Evolutionary conservation across 2,329 filamentous ascomycete genomes (phyloP).

Genomic region (Paecilomyces niveus): DNA sequence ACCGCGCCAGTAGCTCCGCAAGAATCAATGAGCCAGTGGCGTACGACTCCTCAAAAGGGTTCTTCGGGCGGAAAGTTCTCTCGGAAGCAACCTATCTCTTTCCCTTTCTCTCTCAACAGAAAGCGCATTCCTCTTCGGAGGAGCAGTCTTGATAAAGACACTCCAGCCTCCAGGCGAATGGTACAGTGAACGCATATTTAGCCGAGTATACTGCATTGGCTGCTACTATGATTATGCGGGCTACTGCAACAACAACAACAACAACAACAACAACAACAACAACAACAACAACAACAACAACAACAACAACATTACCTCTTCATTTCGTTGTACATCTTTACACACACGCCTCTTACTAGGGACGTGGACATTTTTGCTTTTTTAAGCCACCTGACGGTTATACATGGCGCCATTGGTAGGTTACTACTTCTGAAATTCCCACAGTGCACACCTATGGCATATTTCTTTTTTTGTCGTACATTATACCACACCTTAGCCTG

Average conservation of each 20-base stretch:
- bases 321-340: neutral
- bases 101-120: neutral
- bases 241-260: neutral
- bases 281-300: neutral
- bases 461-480: neutral
- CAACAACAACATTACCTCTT: neutral
- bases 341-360: neutral
- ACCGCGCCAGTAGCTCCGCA: constrained; percentile 19
- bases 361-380: neutral
- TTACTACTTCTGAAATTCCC: neutral
- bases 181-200: neutral
- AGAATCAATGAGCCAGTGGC: constrained; percentile 2
- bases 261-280: neutral
- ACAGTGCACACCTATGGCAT: neutral
- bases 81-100: neutral
- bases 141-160: constrained; percentile 9
- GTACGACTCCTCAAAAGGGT: neutral
- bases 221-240: neutral
- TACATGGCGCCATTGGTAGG: neutral
- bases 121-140: constrained; percentile 8
- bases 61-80: no score
- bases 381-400: neutral
- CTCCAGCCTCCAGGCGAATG: constrained; percentile 3
- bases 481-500: neutral
- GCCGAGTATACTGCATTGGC: neutral